Evolutionary conservation across 768 basidiomycete species (phyloP).

Genomic region (Boletus vinaceobasis): DNA sequence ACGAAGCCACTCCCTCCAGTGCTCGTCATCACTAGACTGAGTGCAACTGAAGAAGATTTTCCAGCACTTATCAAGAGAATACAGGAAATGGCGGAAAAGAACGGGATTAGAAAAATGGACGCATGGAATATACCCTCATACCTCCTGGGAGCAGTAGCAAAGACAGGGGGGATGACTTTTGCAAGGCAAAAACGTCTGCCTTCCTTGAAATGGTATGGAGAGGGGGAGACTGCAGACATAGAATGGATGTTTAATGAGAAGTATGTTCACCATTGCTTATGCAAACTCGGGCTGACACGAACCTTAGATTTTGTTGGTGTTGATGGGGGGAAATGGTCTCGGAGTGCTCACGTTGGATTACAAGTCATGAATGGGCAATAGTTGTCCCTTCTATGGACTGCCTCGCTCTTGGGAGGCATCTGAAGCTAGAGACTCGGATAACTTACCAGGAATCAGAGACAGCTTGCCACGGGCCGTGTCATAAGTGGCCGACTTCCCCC

Average conservation of each 20-base stretch:
- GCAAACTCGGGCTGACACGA: background rate
- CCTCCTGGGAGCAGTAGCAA: slow-evolving; percentile 24
- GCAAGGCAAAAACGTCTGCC: slow-evolving; percentile 39
- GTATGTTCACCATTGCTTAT: slow-evolving; percentile 18
- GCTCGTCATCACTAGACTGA: slow-evolving; percentile 43
- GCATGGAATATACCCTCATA: slow-evolving; percentile 32
- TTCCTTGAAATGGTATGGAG: slow-evolving; percentile 47
- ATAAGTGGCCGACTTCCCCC: background rate
- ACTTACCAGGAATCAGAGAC: background rate
- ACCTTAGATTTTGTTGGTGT: slow-evolving; percentile 3
- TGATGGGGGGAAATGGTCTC: background rate
- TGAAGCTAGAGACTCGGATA: no score
- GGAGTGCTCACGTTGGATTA: background rate
- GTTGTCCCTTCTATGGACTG: no score
- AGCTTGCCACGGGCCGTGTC: no score
- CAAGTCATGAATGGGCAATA: background rate
- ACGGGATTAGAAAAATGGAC: slow-evolving; percentile 39
- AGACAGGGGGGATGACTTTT: slow-evolving; percentile 29
- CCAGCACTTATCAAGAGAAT: slow-evolving; percentile 33
- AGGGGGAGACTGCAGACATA: slow-evolving; percentile 29
- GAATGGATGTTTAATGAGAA: slow-evolving; percentile 49
- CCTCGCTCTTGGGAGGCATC: no score
- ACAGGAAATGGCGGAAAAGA: slow-evolving; percentile 29
- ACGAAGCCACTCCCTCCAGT: slow-evolving; percentile 25
- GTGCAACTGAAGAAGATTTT: slow-evolving; percentile 30